phyloP scores from a whole-genome alignment of 2,329 filamentous ascomycete genomes.

The Huntiella decipiens region DNA sequence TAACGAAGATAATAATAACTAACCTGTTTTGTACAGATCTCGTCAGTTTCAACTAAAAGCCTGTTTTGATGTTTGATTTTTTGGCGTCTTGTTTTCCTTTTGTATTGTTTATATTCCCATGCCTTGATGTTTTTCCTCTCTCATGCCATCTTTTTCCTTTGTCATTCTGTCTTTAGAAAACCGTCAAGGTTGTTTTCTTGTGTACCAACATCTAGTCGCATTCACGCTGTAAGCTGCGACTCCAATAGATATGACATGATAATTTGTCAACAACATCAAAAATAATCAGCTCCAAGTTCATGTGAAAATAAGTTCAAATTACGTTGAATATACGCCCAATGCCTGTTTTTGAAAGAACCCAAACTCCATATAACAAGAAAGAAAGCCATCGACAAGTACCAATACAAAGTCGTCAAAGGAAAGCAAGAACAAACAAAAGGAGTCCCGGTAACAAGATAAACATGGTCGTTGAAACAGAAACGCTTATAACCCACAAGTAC shows the following conservation, averaged over 20 bases:
- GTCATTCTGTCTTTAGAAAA: neutral
- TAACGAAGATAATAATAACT: neutral
- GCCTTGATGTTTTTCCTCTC: too few relatives aligned
- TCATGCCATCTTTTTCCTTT: neutral
- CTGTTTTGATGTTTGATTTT: neutral
- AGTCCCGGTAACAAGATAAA: too few relatives aligned
- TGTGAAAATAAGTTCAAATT: too few relatives aligned
- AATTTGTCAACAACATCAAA: too few relatives aligned
- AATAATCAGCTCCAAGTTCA: too few relatives aligned
- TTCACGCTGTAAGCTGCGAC: too few relatives aligned
- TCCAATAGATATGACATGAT: too few relatives aligned
- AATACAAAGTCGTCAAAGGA: constrained; percentile 3
- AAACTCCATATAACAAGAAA: constrained; percentile 7
- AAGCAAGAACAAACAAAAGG: constrained; percentile 1
- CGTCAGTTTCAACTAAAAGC: constrained; percentile 16
- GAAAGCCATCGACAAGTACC: constrained; percentile 1
- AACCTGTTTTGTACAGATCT: constrained; percentile 22
- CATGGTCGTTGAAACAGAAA: neutral
- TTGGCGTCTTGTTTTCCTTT: too few relatives aligned
- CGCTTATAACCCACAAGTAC: constrained; percentile 3
- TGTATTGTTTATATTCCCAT: too few relatives aligned
- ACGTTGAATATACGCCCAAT: constrained; percentile 3
- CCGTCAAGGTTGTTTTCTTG: too few relatives aligned
- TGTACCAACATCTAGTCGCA: neutral
- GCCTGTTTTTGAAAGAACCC: constrained; percentile 9